phyloP scores from a whole-genome alignment of 2,329 filamentous ascomycete genomes.

The Shiraia bambusicola region DNA sequence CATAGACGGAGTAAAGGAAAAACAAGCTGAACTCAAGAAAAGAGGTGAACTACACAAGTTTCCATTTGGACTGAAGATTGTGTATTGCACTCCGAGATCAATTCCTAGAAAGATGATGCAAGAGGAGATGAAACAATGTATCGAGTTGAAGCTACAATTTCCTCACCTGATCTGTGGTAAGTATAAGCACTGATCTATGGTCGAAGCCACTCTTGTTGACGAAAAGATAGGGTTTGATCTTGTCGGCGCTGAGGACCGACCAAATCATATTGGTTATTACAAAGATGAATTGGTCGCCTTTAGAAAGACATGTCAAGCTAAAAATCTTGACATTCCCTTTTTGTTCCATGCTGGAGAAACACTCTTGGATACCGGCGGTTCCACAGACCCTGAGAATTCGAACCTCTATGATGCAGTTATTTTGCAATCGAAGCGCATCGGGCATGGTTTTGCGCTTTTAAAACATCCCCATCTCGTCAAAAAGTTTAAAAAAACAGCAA shows the following conservation, averaged over 20 bases:
- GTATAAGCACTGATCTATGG: slow-evolving; percentile 13
- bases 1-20: slow-evolving; percentile 53
- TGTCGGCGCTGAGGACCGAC: slow-evolving; percentile 65
- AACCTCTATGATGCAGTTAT: slow-evolving; percentile 70
- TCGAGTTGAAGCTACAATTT: slow-evolving; percentile 60
- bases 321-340: slow-evolving; percentile 64
- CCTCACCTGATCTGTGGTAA: slow-evolving; percentile 64
- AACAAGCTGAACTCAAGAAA: slow-evolving; percentile 46
- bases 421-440: slow-evolving; percentile 68
- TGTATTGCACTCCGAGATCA: slow-evolving; percentile 69
- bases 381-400: slow-evolving; percentile 57
- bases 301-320: slow-evolving; percentile 51
- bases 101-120: slow-evolving; percentile 54
- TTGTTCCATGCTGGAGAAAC: slow-evolving; percentile 78
- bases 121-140: slow-evolving; percentile 61
- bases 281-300: slow-evolving; percentile 63
- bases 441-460: slow-evolving; percentile 70
- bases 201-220: slow-evolving; percentile 7
- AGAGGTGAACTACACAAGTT: slow-evolving; percentile 50
- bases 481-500: slow-evolving; percentile 53
- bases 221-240: slow-evolving; percentile 63
- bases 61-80: slow-evolving; percentile 65
- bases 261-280: slow-evolving; percentile 59
- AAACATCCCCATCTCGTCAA: slow-evolving; percentile 65
- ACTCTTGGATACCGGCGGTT: slow-evolving; percentile 62